These are phyloP conservation scores for Vaccinium myrtillus DNA, from an alignment of 148 eudicot genomes.

Conservation along the genomic window DNA sequence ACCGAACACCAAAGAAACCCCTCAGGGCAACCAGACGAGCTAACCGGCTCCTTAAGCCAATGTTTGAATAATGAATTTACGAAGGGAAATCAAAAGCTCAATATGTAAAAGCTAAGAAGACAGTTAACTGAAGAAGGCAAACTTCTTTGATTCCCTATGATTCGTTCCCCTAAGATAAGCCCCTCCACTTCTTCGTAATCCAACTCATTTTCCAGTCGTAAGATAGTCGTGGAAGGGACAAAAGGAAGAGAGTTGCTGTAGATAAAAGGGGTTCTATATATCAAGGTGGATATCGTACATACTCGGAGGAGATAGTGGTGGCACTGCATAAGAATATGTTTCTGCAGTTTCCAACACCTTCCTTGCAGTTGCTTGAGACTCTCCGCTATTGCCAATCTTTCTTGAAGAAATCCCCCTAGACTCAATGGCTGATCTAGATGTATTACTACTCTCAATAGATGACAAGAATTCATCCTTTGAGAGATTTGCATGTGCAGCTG, in stretches of 20 bases:
- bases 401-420: conserved; percentile 17
- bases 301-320: conserved; percentile 47
- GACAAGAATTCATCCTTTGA: conserved; percentile 22
- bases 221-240: neutral
- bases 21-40: conserved; percentile 1
- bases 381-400: conserved; percentile 19
- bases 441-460: conserved; percentile 8
- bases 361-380: conserved; percentile 28
- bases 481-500: conserved; percentile 28
- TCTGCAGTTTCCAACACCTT: conserved; percentile 29
- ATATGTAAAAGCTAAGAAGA: neutral
- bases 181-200: neutral
- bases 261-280: neutral
- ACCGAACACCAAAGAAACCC: conserved; percentile 14
- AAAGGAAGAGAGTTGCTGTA: neutral
- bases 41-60: conserved; percentile 9
- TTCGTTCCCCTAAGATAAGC: neutral
- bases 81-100: neutral
- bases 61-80: neutral
- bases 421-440: conserved; percentile 6
- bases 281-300: conserved; percentile 16
- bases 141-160: neutral
- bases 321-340: conserved; percentile 30
- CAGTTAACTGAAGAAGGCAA: neutral
- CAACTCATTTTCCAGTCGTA: neutral